Evolutionary conservation across 1,139 yeast species (phyloP).

Genomic region (Pichiaceae sp.): DNA sequence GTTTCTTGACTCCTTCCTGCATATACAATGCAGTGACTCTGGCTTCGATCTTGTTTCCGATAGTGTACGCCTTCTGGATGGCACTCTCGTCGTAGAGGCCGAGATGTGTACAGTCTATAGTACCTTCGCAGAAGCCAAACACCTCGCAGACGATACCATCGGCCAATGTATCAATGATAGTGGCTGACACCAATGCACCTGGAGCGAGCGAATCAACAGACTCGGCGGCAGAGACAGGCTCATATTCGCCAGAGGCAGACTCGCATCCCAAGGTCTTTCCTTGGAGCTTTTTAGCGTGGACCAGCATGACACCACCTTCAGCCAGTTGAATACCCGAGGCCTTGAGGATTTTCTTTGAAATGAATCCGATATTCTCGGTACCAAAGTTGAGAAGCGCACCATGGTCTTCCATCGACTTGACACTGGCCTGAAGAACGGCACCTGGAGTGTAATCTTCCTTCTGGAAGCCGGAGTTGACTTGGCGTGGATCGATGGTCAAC

Average conservation of each 20-base stretch:
- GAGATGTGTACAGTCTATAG: constrained; percentile 61
- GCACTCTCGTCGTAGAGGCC: constrained; percentile 39
- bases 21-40: constrained; percentile 59
- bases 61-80: constrained; percentile 52
- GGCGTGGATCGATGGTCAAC: constrained; percentile 67
- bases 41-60: constrained; percentile 61
- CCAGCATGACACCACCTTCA: constrained; percentile 42
- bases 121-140: constrained; percentile 68
- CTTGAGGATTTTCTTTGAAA: constrained; percentile 58
- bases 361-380: constrained; percentile 48
- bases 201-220: constrained; percentile 77
- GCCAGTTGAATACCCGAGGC: constrained; percentile 15
- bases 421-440: constrained; percentile 63
- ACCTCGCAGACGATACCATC: constrained; percentile 56
- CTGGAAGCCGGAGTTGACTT: constrained; percentile 52
- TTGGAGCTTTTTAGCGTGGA: constrained; percentile 37
- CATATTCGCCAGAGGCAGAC: constrained; percentile 9
- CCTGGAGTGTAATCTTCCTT: constrained; percentile 60
- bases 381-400: constrained; percentile 79
- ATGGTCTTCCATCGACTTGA: constrained; percentile 81
- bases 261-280: constrained; percentile 57
- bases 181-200: constrained; percentile 72
- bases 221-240: constrained; percentile 32
- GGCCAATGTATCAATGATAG: constrained; percentile 50
- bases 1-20: constrained; percentile 48